Base-by-base conservation (phyloP, 169 alveolate genomes). In the Cryptosporidium sp. region DNA sequence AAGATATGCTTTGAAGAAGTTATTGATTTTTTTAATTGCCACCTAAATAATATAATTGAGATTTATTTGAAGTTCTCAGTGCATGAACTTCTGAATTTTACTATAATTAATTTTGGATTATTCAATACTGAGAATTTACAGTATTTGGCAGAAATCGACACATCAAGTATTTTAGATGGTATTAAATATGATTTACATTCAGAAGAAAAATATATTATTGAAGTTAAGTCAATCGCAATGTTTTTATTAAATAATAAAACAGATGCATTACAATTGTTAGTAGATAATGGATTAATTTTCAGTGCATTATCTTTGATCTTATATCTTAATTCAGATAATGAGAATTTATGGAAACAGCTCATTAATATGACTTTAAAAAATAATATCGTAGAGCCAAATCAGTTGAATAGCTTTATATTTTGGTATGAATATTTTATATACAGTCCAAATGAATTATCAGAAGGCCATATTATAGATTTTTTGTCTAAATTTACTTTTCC, bases 371-470 rank as follows among this genome's bases (percentile, higher is more conserved):
- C 62, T 29, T 37, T 18, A 37, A 23, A 59, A 4, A 41, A 8
- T 41, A 45, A 62, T 6, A 39, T 33, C 29, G 0, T 10, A 12
- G 23, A 62, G 21, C 0, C 26, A 23, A 29, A 65, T 16, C 41
- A 65, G 6, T 14, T 62, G 33, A 51, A 80, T 23, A 48, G 62
- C 33, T 50, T 80, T 16, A 9, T 62, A 21, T 62, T 16, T 65
- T 80, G 89, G 89, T 59, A 23, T 43, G 71, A 80, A 26, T 80
- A 61, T 43, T 62, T 73, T 51, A 18, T 73, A 6, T 52, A 21
- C 16, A 73, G 39, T 51, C 84, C 84, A 45, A 9, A 51, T 23
- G 43, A 55, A 14, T 52, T 58, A 35, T 23, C 52, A 3, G 71
- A 73, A 16, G 21, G 21, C 8, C 29, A 33, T 23, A 14, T 29